Evolutionary conservation across 2,329 filamentous ascomycete genomes (phyloP).

Genomic region (Cladophialophora exuberans): DNA sequence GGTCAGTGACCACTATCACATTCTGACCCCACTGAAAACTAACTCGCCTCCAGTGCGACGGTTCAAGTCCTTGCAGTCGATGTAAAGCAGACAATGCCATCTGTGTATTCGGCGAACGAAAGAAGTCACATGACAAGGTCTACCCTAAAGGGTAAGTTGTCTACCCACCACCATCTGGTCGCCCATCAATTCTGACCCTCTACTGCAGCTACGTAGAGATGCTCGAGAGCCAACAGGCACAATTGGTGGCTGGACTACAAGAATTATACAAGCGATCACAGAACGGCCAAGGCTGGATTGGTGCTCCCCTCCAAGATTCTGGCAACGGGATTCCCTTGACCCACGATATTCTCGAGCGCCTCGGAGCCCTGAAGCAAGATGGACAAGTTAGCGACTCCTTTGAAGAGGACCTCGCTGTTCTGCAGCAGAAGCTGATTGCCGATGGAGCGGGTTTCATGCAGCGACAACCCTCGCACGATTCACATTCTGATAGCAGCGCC

Average conservation of each 20-base stretch:
- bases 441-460: constrained; percentile 57
- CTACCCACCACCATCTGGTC: not conserved
- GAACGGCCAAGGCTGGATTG: constrained; percentile 60
- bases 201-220: constrained; percentile 63
- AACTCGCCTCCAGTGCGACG: constrained; percentile 57
- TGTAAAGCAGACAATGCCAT: constrained; percentile 67
- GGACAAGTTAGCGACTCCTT: constrained; percentile 57
- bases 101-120: constrained; percentile 67
- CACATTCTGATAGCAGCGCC: constrained; percentile 58
- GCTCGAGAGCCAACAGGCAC: constrained; percentile 67
- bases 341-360: constrained; percentile 64
- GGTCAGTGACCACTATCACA: constrained; percentile 44
- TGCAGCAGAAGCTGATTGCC: constrained; percentile 60
- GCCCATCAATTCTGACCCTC: not conserved
- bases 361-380: constrained; percentile 60
- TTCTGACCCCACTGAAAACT: not conserved
- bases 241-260: constrained; percentile 64
- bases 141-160: constrained; percentile 66
- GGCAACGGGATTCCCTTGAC: constrained; percentile 62
- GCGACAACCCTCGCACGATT: constrained; percentile 59
- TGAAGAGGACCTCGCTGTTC: constrained; percentile 59
- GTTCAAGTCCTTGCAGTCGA: constrained; percentile 62
- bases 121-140: constrained; percentile 68
- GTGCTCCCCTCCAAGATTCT: constrained; percentile 55
- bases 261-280: constrained; percentile 61